Percentiles rank a stretch among this genome's conserved stretches.
These are phyloP conservation scores for Neofusicoccum laricinum DNA, from an alignment of 2,329 filamentous ascomycete species.

Conservation along the genomic window DNA sequence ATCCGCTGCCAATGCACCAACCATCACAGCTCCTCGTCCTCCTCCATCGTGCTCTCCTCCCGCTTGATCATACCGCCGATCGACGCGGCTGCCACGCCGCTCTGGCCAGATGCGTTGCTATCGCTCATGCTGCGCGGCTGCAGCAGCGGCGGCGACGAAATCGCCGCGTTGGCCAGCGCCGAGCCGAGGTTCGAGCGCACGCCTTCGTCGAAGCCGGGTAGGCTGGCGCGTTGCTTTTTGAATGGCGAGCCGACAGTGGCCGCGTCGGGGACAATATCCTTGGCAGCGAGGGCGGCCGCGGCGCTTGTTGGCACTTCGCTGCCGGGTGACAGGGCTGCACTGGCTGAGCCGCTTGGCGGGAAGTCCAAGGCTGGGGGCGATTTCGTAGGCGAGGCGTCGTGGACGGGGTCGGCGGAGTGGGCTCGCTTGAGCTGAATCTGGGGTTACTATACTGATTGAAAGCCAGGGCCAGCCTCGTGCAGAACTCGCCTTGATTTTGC, in stretches of 20 bases:
- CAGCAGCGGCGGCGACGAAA: not conserved
- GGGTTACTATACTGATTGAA: constrained; percentile 23
- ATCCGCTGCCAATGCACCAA: not conserved
- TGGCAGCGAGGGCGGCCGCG: constrained; percentile 14
- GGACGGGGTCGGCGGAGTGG: constrained; percentile 69
- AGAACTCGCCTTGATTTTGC: constrained; percentile 70
- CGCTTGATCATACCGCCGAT: not conserved
- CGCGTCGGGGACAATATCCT: constrained; percentile 47
- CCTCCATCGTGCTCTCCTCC: constrained; percentile 5
- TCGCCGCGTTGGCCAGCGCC: not conserved
- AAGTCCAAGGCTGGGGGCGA: constrained; percentile 18
- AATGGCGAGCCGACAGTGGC: constrained; percentile 63
- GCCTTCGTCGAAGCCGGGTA: constrained; percentile 47
- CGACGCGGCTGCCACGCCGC: not conserved
- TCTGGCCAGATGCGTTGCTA: constrained; percentile 1
- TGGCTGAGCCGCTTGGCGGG: constrained; percentile 20
- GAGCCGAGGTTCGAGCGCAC: not conserved
- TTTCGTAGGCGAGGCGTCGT: constrained; percentile 26
- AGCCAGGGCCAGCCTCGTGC: not conserved
- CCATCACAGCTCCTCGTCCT: constrained; percentile 7
- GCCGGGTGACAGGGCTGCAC: constrained; percentile 25
- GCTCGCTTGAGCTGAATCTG: constrained; percentile 69
- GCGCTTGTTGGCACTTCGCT: not conserved
- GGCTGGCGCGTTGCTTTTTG: constrained; percentile 70
- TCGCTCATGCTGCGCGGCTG: constrained; percentile 10